These are phyloP conservation scores for Cadophora sp. DNA, from an alignment of 2,329 filamentous ascomycete genomes.

Conservation along the genomic window DNA sequence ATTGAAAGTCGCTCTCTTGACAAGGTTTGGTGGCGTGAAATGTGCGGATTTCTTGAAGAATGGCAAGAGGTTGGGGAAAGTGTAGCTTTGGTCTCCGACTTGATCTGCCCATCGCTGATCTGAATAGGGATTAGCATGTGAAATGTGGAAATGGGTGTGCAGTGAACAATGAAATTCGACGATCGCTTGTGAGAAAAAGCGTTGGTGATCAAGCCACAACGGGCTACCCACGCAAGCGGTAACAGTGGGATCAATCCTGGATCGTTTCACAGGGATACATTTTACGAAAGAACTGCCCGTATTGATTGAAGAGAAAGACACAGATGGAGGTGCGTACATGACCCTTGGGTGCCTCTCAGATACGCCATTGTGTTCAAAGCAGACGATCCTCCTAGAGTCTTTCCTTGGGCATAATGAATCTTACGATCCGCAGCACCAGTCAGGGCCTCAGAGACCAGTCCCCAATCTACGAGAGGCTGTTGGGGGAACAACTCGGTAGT, in stretches of 20 bases:
- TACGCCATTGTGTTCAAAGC: slow-evolving; percentile 50
- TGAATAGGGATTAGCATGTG: neutral
- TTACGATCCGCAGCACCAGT: slow-evolving; percentile 8
- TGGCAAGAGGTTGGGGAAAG: slow-evolving; percentile 52
- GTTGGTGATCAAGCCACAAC: neutral
- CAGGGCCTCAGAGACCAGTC: slow-evolving; percentile 23
- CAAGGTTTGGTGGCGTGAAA: slow-evolving; percentile 37
- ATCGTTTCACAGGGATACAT: neutral
- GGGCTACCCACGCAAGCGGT: neutral
- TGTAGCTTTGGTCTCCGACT: slow-evolving; percentile 52
- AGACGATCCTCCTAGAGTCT: slow-evolving; percentile 47
- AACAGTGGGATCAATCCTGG: neutral
- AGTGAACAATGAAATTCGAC: neutral
- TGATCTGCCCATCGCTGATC: slow-evolving; percentile 52
- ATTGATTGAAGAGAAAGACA: neutral
- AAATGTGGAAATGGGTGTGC: slow-evolving; percentile 14
- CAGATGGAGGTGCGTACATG: neutral
- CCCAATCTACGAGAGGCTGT: slow-evolving; percentile 29
- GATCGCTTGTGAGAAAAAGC: neutral
- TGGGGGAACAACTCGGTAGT: slow-evolving; percentile 2
- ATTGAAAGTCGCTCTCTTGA: slow-evolving; percentile 37
- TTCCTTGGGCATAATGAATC: slow-evolving; percentile 31
- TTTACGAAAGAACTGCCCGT: too few relatives aligned
- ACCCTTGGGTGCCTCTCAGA: slow-evolving; percentile 47
- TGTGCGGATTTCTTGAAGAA: slow-evolving; percentile 49